These are phyloP conservation scores for Dissophora globulifera DNA, from an alignment of 192 early-diverging fungal genomes.

Conservation along the genomic window DNA sequence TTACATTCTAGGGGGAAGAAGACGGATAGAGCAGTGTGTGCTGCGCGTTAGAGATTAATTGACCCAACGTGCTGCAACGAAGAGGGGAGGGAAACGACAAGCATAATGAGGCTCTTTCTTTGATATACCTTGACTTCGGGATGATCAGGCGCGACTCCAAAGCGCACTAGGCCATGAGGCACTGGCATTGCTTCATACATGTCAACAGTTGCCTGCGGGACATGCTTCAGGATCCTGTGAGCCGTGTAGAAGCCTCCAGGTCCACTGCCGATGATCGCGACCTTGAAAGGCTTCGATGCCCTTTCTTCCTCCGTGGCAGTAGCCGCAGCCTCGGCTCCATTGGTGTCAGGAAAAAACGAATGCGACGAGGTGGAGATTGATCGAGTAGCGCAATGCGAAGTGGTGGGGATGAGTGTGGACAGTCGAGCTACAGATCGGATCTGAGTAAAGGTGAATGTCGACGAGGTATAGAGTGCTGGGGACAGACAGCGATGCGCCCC, in stretches of 20 bases:
- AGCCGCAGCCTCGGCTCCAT: neutral
- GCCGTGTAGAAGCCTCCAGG: slow-evolving; percentile 95
- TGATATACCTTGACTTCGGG: slow-evolving; percentile 91
- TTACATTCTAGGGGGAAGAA: slow-evolving; percentile 73
- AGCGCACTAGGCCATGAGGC: slow-evolving; percentile 92
- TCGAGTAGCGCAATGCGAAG: neutral
- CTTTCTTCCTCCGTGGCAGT: neutral
- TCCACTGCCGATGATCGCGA: slow-evolving; percentile 82
- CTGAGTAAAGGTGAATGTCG: neutral
- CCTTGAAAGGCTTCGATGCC: slow-evolving; percentile 41
- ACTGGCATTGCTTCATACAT: slow-evolving; percentile 88
- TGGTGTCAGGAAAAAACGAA: neutral
- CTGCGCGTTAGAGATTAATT: too few species aligned
- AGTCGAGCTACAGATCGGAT: too few species aligned
- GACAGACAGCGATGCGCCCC: neutral
- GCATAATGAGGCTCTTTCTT: too few species aligned
- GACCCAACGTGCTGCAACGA: too few species aligned
- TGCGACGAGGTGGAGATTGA: slow-evolving; percentile 21
- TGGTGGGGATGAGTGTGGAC: slow-evolving; percentile 2
- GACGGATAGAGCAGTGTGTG: neutral
- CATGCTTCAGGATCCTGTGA: slow-evolving; percentile 75
- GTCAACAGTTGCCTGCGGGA: slow-evolving; percentile 69
- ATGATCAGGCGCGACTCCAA: slow-evolving; percentile 97
- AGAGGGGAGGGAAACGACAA: too few species aligned
- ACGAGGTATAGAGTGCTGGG: neutral